These are phyloP conservation scores for Dentipellis sp. DNA, from an alignment of 768 basidiomycete genomes.

Conservation along the genomic window DNA sequence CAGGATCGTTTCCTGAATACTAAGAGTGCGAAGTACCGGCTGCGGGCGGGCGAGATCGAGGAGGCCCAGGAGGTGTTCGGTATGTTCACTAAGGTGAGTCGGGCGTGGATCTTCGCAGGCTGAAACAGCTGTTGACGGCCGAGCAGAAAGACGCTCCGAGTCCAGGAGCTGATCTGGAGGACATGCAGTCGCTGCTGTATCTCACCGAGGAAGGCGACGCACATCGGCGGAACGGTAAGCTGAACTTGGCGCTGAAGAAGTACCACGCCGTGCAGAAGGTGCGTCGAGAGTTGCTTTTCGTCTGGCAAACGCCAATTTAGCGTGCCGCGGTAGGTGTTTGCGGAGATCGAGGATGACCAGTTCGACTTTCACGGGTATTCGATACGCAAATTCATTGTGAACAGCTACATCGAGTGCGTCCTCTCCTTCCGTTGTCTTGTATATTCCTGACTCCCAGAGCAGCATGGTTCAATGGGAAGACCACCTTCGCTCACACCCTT, in stretches of 20 bases:
- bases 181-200: slow-evolving; percentile 93
- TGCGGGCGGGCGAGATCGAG: slow-evolving; percentile 72
- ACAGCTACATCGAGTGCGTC: slow-evolving; percentile 76
- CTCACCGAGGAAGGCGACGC: slow-evolving; percentile 75
- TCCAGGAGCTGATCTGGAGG: slow-evolving; percentile 76
- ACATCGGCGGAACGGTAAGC: slow-evolving; percentile 51
- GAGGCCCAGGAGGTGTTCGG: slow-evolving; percentile 71
- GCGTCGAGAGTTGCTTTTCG: slow-evolving; percentile 5
- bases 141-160: slow-evolving; percentile 73
- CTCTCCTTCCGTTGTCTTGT: not conserved
- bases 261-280: slow-evolving; percentile 74
- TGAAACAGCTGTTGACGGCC: not conserved
- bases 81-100: slow-evolving; percentile 76
- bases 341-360: slow-evolving; percentile 89
- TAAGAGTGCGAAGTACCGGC: slow-evolving; percentile 84
- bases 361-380: slow-evolving; percentile 98
- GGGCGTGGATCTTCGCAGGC: not conserved
- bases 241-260: slow-evolving; percentile 77
- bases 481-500: slow-evolving; percentile 62
- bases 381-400: slow-evolving; percentile 79
- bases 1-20: slow-evolving; percentile 96
- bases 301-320: not conserved
- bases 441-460: not conserved
- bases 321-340: slow-evolving; percentile 48
- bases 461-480: slow-evolving; percentile 84